Percentiles rank a stretch among this genome's conserved stretches.
Conservation (phyloP, 164 flowering plant species). For the Saururus chinensis region DNA sequence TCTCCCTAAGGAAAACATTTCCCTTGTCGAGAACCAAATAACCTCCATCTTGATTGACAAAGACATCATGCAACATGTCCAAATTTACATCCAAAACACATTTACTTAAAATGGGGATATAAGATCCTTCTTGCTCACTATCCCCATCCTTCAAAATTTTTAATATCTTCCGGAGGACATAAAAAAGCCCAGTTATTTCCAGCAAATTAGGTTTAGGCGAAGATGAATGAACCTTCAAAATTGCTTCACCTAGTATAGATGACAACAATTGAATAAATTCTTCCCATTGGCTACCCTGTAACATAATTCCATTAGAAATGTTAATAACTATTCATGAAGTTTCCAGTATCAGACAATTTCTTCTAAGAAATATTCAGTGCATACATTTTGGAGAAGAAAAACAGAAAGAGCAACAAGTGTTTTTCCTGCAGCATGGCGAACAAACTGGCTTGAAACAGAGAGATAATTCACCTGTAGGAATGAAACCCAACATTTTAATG, state of each 20-base stretch:
- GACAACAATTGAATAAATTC: slow-evolving; percentile 32
- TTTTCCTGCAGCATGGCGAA: slow-evolving; percentile 48
- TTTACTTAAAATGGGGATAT: slow-evolving; percentile 23
- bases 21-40: slow-evolving; percentile 1
- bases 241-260: slow-evolving; percentile 28
- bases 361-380: slow-evolving; percentile 9
- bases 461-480: slow-evolving; percentile 39
- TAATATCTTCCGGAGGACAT: slow-evolving; percentile 40
- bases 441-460: slow-evolving; percentile 27
- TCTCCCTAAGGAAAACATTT: slow-evolving; percentile 7
- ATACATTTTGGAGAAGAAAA: slow-evolving; percentile 38
- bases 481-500: neutral
- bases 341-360: neutral
- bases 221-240: slow-evolving; percentile 18
- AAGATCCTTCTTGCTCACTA: slow-evolving; percentile 22
- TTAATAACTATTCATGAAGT: neutral
- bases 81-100: slow-evolving; percentile 34
- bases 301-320: slow-evolving; percentile 1
- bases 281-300: slow-evolving; percentile 49
- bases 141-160: slow-evolving; percentile 42
- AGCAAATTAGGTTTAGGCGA: slow-evolving; percentile 23
- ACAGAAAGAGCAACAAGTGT: slow-evolving; percentile 39
- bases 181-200: slow-evolving; percentile 32
- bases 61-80: slow-evolving; percentile 25
- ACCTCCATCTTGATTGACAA: slow-evolving; percentile 9